A percentile compares a stretch with the other conserved stretches of the same genome.
Evolutionary conservation across 768 basidiomycete genomes (phyloP).

Genomic region (Pholiota conissans): DNA sequence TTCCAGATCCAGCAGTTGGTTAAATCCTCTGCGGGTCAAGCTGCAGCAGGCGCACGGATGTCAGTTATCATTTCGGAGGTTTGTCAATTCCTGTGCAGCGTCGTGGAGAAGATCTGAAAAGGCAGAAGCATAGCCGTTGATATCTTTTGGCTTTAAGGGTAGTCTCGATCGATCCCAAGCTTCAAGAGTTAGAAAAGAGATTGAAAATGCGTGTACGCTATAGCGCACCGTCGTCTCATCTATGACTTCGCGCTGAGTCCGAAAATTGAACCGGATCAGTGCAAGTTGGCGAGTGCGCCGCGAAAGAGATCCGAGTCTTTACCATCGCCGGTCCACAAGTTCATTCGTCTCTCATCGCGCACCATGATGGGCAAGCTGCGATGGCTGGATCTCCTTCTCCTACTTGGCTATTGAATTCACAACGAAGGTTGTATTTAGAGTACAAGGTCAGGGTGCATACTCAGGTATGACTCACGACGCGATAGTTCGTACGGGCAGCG

Average conservation of each 20-base stretch:
- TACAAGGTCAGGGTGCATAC: slow-evolving; percentile 7
- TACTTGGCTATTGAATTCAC: neutral
- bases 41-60: neutral
- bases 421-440: neutral
- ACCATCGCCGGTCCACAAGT: neutral
- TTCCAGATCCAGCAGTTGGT: neutral
- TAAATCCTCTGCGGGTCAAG: neutral
- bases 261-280: slow-evolving; percentile 19
- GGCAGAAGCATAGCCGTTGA: neutral
- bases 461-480: slow-evolving; percentile 11
- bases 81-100: slow-evolving; percentile 12
- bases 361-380: neutral
- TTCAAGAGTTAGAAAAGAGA: slow-evolving; percentile 7
- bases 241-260: slow-evolving; percentile 12
- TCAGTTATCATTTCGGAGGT: slow-evolving; percentile 19
- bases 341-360: neutral
- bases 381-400: neutral
- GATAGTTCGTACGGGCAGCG: slow-evolving; percentile 7
- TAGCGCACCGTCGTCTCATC: slow-evolving; percentile 6
- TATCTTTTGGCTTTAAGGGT: neutral
- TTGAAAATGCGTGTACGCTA: no score
- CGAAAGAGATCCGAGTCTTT: neutral
- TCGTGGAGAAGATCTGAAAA: slow-evolving; percentile 4
- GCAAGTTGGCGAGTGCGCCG: neutral
- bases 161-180: slow-evolving; percentile 16